Base-by-base conservation (phyloP, 176 grass and related monocot genomes). In the Saccharum officinarum region DNA sequence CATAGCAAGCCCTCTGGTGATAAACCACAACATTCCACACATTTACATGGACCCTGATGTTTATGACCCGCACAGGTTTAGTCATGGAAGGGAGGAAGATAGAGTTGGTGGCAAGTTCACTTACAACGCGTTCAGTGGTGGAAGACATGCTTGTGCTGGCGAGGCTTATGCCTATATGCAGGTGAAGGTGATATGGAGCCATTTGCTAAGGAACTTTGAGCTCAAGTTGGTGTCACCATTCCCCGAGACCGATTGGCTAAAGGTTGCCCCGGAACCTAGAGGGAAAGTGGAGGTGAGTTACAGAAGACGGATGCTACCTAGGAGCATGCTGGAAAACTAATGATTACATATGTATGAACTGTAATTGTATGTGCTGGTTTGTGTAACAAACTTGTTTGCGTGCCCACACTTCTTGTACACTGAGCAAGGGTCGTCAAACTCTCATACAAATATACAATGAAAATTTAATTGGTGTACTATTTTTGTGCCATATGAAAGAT, bases 141-240 rank as follows among this genome's bases (percentile, higher is more conserved):
- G 73, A 11, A 50, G 73, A 4, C 18, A 22, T 17, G 20, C 47
- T 22, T 76, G 73, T 5, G 0, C 50, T 3, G 73, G 73, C 0
- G 73, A 76, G 12, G 50, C 10, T 12, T 76, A 59, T 38, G 49
- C 74, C 12, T 76, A 76, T 22, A 22, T 76, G 74, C 74, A 76
- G 5, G 54, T 74, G 10, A 83, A 83, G 41, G 17, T 46, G 40
- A 83, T 83, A 14, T 83, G 81, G 81, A 83, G 70, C 28, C 40
- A 83, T 33, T 33, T 75, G 23, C 38, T 83, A 1, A 64, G 60
- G 30, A 83, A 83, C 6, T 83, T 76, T 39, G 74, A 76, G 49
- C 46, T 76, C 30, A 76, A 33, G 20, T 13, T 55, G 73, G 1
- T 76, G 26, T 64, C 81, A 14, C 1, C 39, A 3, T 83, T 34